Evolutionary conservation across 106 monocot species (phyloP), one percentile per base, ranked within the genome.

Genomic region (Phalaenopsis aphrodite): DNA sequence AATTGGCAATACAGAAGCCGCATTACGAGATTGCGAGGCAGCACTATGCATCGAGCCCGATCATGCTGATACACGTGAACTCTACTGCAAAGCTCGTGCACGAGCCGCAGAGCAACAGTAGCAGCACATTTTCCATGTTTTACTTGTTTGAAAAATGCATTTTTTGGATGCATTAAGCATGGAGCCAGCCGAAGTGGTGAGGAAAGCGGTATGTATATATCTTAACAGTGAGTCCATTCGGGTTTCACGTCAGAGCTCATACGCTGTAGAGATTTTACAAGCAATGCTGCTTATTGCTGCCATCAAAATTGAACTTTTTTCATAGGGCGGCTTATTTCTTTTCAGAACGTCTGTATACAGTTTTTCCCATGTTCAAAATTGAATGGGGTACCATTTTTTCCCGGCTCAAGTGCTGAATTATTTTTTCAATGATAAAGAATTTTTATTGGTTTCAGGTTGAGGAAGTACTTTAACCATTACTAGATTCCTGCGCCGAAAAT

Each of bases 31-130:
- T 49, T 99, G 98, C 56, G 94, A 94, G 80, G 94, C 98, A 12
- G 94, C 94, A 1, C 87, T 99, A 16, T 99, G 94, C 82, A 90
- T 99, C 43, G 98, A 99, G 23, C 92, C 94, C 17, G 78, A 85
- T n/a, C 98, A 99, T 52, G 56, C 56, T 9, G 94, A 99, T 55
- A 88, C 91, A 0, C 66, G 92, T 18, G 94, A 94, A 19, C 89
- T 99, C 61, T 93, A 99, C 57, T 79, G 85, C 38, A 93, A 82
- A 86, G 89, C 88, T 79, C 42, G 73, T 0, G 79, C 43, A 42
- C 56, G 42, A 75, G 69, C 72, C 49, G 9, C 55, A 42, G 79
- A 84, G 18, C 81, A 79, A 36, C 85, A 65, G 24, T 12, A 52
- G 52, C 14, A 52, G 52, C 11, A 14, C 52, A 52, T 52, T 14